Evolutionary conservation across 805 yeast genomes (phyloP).

Genomic region (Monosporozyma siamensis): DNA sequence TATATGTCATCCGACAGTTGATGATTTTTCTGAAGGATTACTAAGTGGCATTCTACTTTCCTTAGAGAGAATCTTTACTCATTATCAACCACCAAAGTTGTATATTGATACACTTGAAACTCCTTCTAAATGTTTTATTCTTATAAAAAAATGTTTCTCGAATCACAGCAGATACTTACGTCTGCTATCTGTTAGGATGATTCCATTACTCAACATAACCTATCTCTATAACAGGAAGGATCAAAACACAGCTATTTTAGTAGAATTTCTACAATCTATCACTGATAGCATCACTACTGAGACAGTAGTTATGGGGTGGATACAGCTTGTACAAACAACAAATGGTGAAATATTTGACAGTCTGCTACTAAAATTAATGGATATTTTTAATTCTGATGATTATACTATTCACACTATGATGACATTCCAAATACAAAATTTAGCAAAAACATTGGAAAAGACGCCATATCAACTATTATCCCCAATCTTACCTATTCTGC

Average conservation of each 20-base stretch:
- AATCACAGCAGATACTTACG: slow-evolving; percentile 48
- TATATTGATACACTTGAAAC: slow-evolving; percentile 4
- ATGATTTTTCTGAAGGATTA: slow-evolving; percentile 22
- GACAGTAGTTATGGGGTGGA: slow-evolving; percentile 51
- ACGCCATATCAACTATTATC: slow-evolving; percentile 75
- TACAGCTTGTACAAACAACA: slow-evolving; percentile 51
- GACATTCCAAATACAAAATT: slow-evolving; percentile 52
- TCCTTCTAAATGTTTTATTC: slow-evolving; percentile 26
- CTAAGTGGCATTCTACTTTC: slow-evolving; percentile 38
- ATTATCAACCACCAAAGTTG: slow-evolving; percentile 42
- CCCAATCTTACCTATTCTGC: slow-evolving; percentile 68
- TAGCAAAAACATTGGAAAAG: slow-evolving; percentile 46
- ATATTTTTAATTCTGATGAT: slow-evolving; percentile 53
- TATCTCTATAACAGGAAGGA: slow-evolving; percentile 35
- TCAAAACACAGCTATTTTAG: slow-evolving; percentile 37
- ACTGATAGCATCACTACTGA: slow-evolving; percentile 41
- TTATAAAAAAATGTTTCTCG: slow-evolving; percentile 34
- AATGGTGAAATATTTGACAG: slow-evolving; percentile 62
- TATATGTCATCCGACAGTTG: slow-evolving; percentile 16
- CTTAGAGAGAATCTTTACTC: slow-evolving; percentile 41
- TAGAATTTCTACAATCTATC: slow-evolving; percentile 33
- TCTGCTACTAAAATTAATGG: slow-evolving; percentile 54
- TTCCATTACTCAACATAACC: slow-evolving; percentile 41
- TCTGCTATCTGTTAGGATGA: slow-evolving; percentile 39
- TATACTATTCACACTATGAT: slow-evolving; percentile 53